A percentile compares a stretch with the other conserved stretches of the same genome.
Evolutionary conservation across 164 flowering plant genomes (phyloP).

Genomic region (Malania oleifera): DNA sequence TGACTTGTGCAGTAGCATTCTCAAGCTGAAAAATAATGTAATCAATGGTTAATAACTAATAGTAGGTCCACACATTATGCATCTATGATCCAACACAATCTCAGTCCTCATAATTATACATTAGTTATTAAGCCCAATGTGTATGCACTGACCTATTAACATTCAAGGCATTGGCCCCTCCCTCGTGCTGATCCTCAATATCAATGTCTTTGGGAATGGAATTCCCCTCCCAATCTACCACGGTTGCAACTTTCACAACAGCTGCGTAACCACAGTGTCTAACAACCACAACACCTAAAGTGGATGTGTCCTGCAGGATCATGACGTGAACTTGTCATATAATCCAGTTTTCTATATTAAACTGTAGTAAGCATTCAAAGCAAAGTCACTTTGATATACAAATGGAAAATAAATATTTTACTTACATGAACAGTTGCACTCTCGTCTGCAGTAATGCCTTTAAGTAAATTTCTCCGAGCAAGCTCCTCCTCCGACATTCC

Average conservation of each 20-base stretch:
- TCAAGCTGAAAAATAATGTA: conserved; percentile 49
- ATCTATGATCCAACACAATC: not conserved
- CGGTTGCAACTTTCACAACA: conserved; percentile 60
- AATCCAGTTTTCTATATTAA: not conserved
- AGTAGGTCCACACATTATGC: not conserved
- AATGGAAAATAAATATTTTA: conserved; percentile 5
- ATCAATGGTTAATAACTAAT: not conserved
- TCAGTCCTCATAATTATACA: not conserved
- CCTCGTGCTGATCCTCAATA: conserved; percentile 78
- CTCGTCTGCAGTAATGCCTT: conserved; percentile 96
- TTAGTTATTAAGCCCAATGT: not conserved
- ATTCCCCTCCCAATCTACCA: conserved; percentile 44
- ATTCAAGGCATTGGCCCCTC: conserved; percentile 93
- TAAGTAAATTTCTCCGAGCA: conserved; percentile 71
- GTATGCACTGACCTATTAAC: conserved; percentile 58
- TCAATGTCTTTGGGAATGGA: conserved; percentile 54
- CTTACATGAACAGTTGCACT: conserved; percentile 90
- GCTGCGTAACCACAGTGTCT: conserved; percentile 86
- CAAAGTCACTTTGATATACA: not conserved
- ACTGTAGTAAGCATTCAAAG: not conserved
- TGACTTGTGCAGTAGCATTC: conserved; percentile 78
- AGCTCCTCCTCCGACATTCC: conserved; percentile 56
- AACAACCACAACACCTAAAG: conserved; percentile 77
- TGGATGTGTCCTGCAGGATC: conserved; percentile 72
- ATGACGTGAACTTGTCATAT: conserved; percentile 8